A percentile compares a stretch with the other conserved stretches of the same genome.
Evolutionary conservation across 208 protist species (phyloP).

Genomic region (Angomonas ambiguus): DNA sequence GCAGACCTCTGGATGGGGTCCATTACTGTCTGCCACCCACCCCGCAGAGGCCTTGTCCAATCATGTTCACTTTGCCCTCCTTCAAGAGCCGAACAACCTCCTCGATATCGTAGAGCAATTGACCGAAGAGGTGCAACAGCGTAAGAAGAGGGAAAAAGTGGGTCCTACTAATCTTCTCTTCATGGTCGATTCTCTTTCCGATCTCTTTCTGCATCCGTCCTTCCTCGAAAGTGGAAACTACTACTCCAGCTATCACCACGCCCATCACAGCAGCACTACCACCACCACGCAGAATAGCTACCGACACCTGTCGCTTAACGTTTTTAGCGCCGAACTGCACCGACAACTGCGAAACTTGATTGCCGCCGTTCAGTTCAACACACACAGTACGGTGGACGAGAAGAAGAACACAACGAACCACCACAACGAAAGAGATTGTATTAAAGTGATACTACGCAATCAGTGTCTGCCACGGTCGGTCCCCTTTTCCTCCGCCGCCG

Average conservation of each 20-base stretch:
- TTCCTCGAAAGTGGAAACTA: not conserved
- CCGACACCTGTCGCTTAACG: not conserved
- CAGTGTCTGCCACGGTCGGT: not conserved
- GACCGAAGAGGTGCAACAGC: not conserved
- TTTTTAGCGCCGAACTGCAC: not conserved
- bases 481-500: not conserved
- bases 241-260: not conserved
- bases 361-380: not conserved
- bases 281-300: not conserved
- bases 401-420: not conserved
- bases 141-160: not conserved
- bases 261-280: not conserved
- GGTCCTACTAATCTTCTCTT: not conserved
- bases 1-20: not conserved
- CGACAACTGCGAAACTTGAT: slow-evolving; percentile 1
- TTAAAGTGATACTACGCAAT: not conserved
- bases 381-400: not conserved
- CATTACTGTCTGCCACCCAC: not conserved
- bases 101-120: not conserved
- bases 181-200: not conserved
- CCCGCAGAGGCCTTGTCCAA: not conserved
- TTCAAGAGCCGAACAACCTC: not conserved
- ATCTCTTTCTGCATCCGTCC: not conserved
- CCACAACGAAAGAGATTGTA: not conserved
- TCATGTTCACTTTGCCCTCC: not conserved